Percentiles rank a stretch among this genome's conserved stretches.
Evolutionary conservation across 2,329 filamentous ascomycete species (phyloP).

Genomic region (Stromatinia cepivora): DNA sequence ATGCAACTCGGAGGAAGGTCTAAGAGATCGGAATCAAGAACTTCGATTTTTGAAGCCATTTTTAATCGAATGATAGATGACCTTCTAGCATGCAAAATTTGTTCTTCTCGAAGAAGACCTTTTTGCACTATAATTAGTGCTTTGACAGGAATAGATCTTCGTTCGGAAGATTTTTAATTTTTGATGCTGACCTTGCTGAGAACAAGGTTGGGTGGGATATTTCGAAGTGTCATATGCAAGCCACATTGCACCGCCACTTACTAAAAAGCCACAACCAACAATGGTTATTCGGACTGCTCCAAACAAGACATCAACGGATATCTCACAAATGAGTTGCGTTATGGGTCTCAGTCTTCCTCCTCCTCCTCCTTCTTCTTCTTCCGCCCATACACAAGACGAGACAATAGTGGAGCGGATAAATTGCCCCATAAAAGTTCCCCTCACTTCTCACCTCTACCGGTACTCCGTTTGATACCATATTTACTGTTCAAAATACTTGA

Average conservation of each 20-base stretch:
- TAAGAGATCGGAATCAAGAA: constrained; percentile 42
- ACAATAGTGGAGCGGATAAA: not conserved
- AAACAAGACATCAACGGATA: not conserved
- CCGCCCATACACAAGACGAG: not conserved
- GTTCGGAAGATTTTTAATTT: not conserved
- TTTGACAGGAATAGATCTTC: not conserved
- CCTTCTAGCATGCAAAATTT: not conserved
- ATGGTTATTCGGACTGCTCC: not conserved
- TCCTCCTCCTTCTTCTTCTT: too few relatives aligned
- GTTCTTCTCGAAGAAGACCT: not conserved
- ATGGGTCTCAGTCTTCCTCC: too few relatives aligned
- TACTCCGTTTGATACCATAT: not conserved
- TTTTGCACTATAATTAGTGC: not conserved
- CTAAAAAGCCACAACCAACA: not conserved
- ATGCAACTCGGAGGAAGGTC: constrained; percentile 75
- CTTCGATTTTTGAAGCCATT: constrained; percentile 22
- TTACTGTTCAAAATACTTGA: not conserved
- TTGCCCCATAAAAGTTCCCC: not conserved
- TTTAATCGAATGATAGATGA: not conserved
- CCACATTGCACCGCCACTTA: constrained; percentile 12
- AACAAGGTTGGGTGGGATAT: not conserved
- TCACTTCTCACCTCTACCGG: not conserved
- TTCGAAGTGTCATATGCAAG: not conserved
- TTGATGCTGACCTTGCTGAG: not conserved
- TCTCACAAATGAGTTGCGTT: not conserved